These are phyloP conservation scores for Cornus kousa DNA, from an alignment of 148 eudicot genomes.

Conservation along the genomic window DNA sequence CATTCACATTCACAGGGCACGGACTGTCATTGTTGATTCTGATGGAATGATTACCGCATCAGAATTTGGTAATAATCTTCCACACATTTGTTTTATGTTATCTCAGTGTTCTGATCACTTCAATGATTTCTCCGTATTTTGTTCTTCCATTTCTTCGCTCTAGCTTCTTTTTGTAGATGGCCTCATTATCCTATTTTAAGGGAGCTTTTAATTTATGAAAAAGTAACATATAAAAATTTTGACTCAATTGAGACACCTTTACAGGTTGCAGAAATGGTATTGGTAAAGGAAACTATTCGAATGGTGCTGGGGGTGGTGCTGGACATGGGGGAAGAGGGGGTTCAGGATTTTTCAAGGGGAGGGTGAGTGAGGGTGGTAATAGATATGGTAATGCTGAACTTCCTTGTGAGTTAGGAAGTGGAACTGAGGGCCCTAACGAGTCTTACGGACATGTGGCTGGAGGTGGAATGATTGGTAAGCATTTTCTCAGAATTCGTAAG, in stretches of 20 bases:
- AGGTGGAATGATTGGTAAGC: constrained; percentile 86
- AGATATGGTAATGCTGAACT: constrained; percentile 73
- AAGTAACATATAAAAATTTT: neutral
- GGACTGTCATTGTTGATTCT: constrained; percentile 57
- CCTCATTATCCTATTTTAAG: neutral
- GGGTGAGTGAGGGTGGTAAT: constrained; percentile 66
- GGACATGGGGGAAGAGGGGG: constrained; percentile 94
- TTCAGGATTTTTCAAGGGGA: constrained; percentile 66
- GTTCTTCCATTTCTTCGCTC: neutral
- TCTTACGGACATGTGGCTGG: constrained; percentile 69
- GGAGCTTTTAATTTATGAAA: constrained; percentile 1
- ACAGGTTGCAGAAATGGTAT: constrained; percentile 75
- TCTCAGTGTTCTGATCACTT: neutral
- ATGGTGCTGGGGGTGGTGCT: constrained; percentile 92
- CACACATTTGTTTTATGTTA: neutral
- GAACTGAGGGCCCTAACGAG: constrained; percentile 63
- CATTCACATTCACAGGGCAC: constrained; percentile 79
- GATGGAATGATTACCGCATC: constrained; percentile 74
- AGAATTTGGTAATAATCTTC: constrained; percentile 53
- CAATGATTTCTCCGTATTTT: neutral
- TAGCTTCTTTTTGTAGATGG: neutral
- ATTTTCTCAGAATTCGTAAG: neutral
- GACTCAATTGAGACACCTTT: constrained; percentile 16
- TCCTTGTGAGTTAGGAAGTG: constrained; percentile 92
- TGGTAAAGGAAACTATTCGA: constrained; percentile 66